Percentiles rank a stretch among this genome's conserved stretches.
These are phyloP conservation scores for Sanghuangporus weigelae DNA, from an alignment of 1,284 basidiomycete species.

Conservation along the genomic window DNA sequence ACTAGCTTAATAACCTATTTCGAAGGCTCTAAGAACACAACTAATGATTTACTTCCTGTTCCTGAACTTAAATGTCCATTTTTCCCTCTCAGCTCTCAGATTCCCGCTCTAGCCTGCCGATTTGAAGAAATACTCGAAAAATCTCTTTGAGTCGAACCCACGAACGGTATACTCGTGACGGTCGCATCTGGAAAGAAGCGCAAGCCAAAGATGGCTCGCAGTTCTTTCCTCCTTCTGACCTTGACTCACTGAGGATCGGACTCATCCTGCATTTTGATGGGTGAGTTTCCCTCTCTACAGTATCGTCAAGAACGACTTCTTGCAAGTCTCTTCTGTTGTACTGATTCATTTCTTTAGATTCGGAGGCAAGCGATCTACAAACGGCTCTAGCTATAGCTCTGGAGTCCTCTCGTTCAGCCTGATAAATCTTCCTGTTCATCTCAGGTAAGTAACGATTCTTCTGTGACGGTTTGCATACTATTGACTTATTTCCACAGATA, in stretches of 20 bases:
- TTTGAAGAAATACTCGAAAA: conserved; percentile 3
- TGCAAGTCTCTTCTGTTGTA: neutral
- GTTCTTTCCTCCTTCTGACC: conserved; percentile 16
- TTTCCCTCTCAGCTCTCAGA: neutral
- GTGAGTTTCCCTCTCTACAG: conserved; percentile 10
- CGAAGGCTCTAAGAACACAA: neutral
- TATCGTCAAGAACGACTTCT: neutral
- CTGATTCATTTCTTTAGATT: neutral
- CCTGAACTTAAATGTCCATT: conserved; percentile 3
- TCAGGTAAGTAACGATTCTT: neutral
- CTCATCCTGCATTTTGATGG: conserved; percentile 14
- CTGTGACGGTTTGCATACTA: neutral
- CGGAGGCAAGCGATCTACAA: neutral
- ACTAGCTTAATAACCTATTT: neutral
- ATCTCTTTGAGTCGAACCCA: neutral
- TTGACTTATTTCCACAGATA: neutral
- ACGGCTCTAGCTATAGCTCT: conserved; percentile 5
- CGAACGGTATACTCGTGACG: too few species aligned
- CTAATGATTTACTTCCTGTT: neutral
- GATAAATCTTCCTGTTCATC: conserved; percentile 4
- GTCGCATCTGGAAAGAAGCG: conserved; percentile 14
- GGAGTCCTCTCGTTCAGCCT: conserved; percentile 13
- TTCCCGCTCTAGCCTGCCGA: conserved; percentile 12
- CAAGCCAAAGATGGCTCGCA: conserved; percentile 11
- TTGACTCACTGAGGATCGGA: conserved; percentile 5